Conservation (phyloP, 768 basidiomycete genomes). For the Phaeolepiota aurea region DNA sequence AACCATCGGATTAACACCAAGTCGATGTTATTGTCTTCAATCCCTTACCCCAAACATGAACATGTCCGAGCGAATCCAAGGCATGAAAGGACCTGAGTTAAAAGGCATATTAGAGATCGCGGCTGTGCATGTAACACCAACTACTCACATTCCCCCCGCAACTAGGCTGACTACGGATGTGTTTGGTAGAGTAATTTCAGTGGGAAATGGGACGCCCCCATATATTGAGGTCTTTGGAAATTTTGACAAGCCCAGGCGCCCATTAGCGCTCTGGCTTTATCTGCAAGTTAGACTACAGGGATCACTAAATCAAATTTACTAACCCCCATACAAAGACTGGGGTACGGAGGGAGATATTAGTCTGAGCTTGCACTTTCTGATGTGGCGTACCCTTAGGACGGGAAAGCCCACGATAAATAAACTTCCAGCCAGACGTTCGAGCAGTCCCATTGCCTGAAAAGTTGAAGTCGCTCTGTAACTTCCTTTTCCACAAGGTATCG, state of each 20-base stretch:
- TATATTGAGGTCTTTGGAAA: constrained; percentile 21
- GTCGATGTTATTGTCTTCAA: constrained; percentile 1
- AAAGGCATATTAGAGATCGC: constrained; percentile 2
- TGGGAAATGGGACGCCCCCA: constrained; percentile 56
- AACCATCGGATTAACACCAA: constrained; percentile 4
- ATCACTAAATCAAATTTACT: no score
- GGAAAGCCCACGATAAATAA: constrained; percentile 65
- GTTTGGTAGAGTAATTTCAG: constrained; percentile 49
- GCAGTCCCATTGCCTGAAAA: constrained; percentile 69
- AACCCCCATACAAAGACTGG: constrained; percentile 49
- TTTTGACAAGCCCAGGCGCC: constrained; percentile 50
- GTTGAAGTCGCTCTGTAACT: constrained; percentile 65
- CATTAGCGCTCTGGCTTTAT: constrained; percentile 58
- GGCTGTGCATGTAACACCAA: constrained; percentile 1
- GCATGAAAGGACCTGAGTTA: constrained; percentile 75
- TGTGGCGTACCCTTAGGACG: constrained; percentile 53
- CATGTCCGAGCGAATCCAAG: constrained; percentile 61
- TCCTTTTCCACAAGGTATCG: constrained; percentile 74
- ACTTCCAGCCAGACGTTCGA: constrained; percentile 69
- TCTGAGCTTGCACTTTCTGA: not conserved
- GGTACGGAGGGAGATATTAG: not conserved
- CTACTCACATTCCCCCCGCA: constrained; percentile 74
- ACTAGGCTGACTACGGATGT: constrained; percentile 62
- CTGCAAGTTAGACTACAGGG: no score
- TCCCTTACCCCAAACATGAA: constrained; percentile 75